These are phyloP conservation scores for Lignosus rhinocerotis DNA, from an alignment of 1,284 basidiomycete genomes.

Conservation along the genomic window DNA sequence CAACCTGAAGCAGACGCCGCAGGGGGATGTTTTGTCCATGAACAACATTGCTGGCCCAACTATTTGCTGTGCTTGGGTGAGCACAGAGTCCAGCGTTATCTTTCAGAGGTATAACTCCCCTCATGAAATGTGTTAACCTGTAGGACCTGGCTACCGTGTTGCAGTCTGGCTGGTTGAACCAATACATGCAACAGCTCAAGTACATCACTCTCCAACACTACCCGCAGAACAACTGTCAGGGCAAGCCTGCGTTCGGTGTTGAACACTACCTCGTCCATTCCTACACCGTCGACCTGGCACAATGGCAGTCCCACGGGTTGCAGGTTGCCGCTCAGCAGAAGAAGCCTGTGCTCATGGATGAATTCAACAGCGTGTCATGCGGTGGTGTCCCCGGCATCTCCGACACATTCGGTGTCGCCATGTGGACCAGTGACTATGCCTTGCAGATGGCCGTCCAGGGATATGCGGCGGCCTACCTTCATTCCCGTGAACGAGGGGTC, in stretches of 20 bases:
- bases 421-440: slow-evolving; percentile 60
- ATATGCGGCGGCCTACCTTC: slow-evolving; percentile 48
- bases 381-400: slow-evolving; percentile 62
- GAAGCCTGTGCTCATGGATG: slow-evolving; percentile 56
- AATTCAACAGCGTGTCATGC: slow-evolving; percentile 70
- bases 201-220: slow-evolving; percentile 44
- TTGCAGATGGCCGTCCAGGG: slow-evolving; percentile 52
- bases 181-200: slow-evolving; percentile 41
- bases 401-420: slow-evolving; percentile 60
- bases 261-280: slow-evolving; percentile 34
- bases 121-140: neutral
- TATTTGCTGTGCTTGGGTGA: slow-evolving; percentile 50
- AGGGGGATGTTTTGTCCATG: slow-evolving; percentile 40
- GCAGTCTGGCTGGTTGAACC: slow-evolving; percentile 42
- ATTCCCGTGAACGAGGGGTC: slow-evolving; percentile 51
- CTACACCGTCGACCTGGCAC: slow-evolving; percentile 36
- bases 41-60: slow-evolving; percentile 49
- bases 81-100: slow-evolving; percentile 5
- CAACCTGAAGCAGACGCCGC: slow-evolving; percentile 38
- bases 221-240: slow-evolving; percentile 31
- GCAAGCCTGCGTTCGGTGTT: slow-evolving; percentile 29
- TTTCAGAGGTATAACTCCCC: neutral
- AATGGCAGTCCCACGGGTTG: slow-evolving; percentile 46
- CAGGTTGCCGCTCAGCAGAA: slow-evolving; percentile 20
- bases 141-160: slow-evolving; percentile 43